A percentile compares a stretch with the other conserved stretches of the same genome.
Evolutionary conservation across 2,329 filamentous ascomycete species (phyloP).

Genomic region (Penicillium sp.): DNA sequence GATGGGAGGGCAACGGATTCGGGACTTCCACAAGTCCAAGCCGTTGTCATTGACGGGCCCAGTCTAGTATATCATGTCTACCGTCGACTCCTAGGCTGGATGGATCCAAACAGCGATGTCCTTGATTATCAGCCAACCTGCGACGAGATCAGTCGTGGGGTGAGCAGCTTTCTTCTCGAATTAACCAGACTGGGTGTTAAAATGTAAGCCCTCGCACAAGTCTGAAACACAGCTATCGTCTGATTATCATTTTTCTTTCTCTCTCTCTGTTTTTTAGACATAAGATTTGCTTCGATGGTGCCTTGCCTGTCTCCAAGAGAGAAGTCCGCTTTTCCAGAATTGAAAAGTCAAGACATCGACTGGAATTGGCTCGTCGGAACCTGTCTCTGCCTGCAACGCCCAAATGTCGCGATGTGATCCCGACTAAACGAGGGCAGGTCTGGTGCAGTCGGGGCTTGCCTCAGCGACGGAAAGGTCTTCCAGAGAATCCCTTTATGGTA

Average conservation of each 20-base stretch:
- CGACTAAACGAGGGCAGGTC: slow-evolving; percentile 22
- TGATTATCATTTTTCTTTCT: not conserved
- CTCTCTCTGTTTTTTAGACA: slow-evolving; percentile 45
- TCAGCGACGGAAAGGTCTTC: slow-evolving; percentile 37
- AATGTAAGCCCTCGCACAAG: slow-evolving; percentile 54
- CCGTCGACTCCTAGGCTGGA: slow-evolving; percentile 51
- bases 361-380: slow-evolving; percentile 50
- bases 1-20: not conserved
- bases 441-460: slow-evolving; percentile 27
- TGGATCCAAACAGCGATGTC: slow-evolving; percentile 42
- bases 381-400: not conserved
- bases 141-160: slow-evolving; percentile 57
- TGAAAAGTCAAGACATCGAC: slow-evolving; percentile 54
- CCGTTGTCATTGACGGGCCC: slow-evolving; percentile 70
- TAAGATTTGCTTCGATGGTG: slow-evolving; percentile 82
- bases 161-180: slow-evolving; percentile 61
- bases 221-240: not conserved
- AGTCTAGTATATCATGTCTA: slow-evolving; percentile 73
- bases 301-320: slow-evolving; percentile 66
- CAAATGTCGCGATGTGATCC: slow-evolving; percentile 12
- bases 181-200: slow-evolving; percentile 55
- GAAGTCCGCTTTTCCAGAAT: slow-evolving; percentile 61
- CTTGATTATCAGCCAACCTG: slow-evolving; percentile 60
- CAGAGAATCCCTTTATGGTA: slow-evolving; percentile 69
- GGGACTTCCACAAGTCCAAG: slow-evolving; percentile 19